Evolutionary conservation across 2,329 filamentous ascomycete species (phyloP), one percentile per base, ranked within the genome.

Genomic region (Alternaria atra): DNA sequence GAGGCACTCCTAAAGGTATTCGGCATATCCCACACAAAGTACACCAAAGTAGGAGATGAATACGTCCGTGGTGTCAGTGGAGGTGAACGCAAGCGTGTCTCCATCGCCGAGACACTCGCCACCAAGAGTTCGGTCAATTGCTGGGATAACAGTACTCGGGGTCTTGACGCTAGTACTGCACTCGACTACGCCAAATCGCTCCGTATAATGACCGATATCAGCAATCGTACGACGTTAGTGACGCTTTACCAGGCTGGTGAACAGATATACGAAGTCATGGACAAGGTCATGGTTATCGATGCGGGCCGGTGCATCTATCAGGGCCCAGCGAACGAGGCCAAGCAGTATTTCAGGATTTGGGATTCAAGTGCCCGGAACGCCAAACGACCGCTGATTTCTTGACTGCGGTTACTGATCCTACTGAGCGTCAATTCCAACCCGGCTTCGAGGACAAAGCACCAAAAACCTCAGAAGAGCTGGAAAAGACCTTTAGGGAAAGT

Each of bases 121-220:
- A 90, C 90, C 4, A 73, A 73, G 58, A 75, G 88, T 0, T 88
- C 89, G 0, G 89, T 94, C 1, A 87, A 91, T 34, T 90, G 89
- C 64, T 94, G 90, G 90, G 91, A 94, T 68, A 94, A 94, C 75
- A 90, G 87, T 0, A 94, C 91, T 0, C 84, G 91, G 48, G 92
- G 92, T n/a, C 81, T 94, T 0, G 91, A 95, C 73, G 89, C 91
- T 1, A 91, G 89, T 1, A 94, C 91, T 0, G 92, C 91, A 5
- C 82, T 94, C 5, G 91, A 94, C 71, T 94, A 92, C 68, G 90
- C 89, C 9, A 89, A 89, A 73, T 91, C 90, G 1, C 83, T 96
- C 2, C 89, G 92, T 2, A 89, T 93, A 60, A 91, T 93, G 87
- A 94, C 92, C 4, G 90, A 93, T 63, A 86, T 93, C 62, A 89